Evolutionary conservation across 2,329 filamentous ascomycete species (phyloP).

Genomic region (Ophiostoma sp.): DNA sequence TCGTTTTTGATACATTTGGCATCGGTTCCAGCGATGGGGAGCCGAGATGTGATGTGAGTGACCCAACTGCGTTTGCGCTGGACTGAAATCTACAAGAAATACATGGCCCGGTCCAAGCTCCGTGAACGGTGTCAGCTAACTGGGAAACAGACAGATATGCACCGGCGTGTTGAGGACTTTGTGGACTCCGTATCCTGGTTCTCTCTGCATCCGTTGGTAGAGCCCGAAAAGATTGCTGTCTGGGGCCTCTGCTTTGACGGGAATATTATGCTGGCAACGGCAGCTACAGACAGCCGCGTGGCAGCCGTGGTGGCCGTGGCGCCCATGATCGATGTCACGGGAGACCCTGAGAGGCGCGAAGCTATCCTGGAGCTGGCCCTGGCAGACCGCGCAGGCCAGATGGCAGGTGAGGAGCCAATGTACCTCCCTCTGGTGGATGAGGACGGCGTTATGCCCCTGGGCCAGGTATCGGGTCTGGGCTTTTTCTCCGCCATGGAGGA

Average conservation of each 20-base stretch:
- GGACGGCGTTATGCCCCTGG: neutral
- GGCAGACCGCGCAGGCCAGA: neutral
- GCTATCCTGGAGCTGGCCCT: neutral
- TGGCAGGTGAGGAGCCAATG: neutral
- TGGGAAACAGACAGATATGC: constrained; percentile 1
- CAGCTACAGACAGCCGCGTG: neutral
- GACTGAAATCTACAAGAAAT: neutral
- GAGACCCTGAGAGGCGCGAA: neutral
- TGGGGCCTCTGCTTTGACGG: neutral
- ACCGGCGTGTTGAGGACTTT: neutral
- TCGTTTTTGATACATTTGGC: neutral
- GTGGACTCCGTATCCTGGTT: neutral
- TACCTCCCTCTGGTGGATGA: neutral
- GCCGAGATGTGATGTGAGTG: neutral
- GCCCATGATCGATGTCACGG: neutral
- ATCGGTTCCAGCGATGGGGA: neutral
- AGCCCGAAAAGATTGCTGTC: neutral
- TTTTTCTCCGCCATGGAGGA: neutral
- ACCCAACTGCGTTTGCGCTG: neutral
- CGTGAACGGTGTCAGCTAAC: neutral
- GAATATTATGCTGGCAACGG: neutral
- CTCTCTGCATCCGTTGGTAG: neutral
- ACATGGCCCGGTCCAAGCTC: neutral
- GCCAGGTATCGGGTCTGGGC: neutral
- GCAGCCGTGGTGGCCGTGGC: neutral